These are phyloP conservation scores for Yarrowia phangngaensis DNA, from an alignment of 805 yeast species.

Conservation along the genomic window DNA sequence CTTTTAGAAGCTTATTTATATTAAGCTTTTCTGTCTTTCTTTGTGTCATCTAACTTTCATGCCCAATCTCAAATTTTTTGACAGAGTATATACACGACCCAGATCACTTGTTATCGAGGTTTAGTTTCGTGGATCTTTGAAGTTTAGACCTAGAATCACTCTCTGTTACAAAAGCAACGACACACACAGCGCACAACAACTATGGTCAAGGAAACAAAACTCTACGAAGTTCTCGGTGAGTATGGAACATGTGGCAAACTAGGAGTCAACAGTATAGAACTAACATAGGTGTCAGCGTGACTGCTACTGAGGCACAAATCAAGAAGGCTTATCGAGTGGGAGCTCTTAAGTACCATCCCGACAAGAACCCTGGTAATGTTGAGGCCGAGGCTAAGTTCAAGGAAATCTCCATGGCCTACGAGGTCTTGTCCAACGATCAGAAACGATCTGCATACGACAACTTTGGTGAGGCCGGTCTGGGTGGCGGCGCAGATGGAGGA, in stretches of 20 bases:
- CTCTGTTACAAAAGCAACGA: slow-evolving; percentile 8
- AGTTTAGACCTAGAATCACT: slow-evolving; percentile 23
- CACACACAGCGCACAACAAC: slow-evolving; percentile 19
- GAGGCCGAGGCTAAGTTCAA: slow-evolving; percentile 97
- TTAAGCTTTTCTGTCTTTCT: neutral
- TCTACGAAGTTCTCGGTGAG: slow-evolving; percentile 59
- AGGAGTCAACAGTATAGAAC: neutral
- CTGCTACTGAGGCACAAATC: slow-evolving; percentile 56
- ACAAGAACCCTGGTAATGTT: slow-evolving; percentile 58
- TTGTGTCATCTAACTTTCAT: slow-evolving; percentile 18
- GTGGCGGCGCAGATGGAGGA: slow-evolving; percentile 66
- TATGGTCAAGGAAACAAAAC: slow-evolving; percentile 68
- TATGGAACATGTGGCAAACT: neutral
- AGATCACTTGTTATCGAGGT: neutral
- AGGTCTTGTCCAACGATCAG: slow-evolving; percentile 78
- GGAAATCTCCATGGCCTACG: slow-evolving; percentile 85
- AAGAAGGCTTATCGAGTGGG: slow-evolving; percentile 75
- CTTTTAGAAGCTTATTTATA: slow-evolving; percentile 2
- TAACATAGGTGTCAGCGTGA: slow-evolving; percentile 44
- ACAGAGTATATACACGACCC: slow-evolving; percentile 26
- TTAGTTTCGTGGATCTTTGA: neutral
- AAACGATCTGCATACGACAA: slow-evolving; percentile 87
- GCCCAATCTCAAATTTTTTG: slow-evolving; percentile 19
- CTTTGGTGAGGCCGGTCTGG: slow-evolving; percentile 89
- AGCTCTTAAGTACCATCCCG: slow-evolving; percentile 80